Evolutionary conservation across 257 asterid species (phyloP).

Genomic region (Rubia yunnanensis): DNA sequence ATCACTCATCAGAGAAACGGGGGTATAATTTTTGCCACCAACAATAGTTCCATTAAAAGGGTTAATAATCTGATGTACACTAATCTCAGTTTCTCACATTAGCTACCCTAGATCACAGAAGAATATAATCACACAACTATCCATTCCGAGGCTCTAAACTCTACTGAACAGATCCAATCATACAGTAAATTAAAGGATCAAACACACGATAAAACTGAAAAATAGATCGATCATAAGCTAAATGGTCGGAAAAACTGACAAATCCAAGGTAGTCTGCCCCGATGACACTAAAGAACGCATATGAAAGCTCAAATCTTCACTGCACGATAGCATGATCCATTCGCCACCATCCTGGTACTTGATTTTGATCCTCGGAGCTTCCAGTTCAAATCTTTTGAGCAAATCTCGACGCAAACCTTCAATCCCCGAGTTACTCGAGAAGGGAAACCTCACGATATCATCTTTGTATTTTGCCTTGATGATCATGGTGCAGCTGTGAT

Average conservation of each 20-base stretch:
- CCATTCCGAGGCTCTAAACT: too few relatives aligned
- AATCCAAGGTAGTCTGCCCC: background rate
- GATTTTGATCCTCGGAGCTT: background rate
- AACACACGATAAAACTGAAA: too few relatives aligned
- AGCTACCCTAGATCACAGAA: too few relatives aligned
- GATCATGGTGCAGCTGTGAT: background rate
- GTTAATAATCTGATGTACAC: too few relatives aligned
- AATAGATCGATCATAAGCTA: too few relatives aligned
- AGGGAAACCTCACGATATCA: background rate
- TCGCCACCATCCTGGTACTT: background rate
- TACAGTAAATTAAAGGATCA: too few relatives aligned
- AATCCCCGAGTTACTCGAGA: background rate
- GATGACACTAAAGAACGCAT: background rate
- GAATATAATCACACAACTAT: too few relatives aligned
- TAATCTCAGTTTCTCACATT: too few relatives aligned
- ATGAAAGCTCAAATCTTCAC: background rate
- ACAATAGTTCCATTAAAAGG: too few relatives aligned
- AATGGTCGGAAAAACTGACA: background rate
- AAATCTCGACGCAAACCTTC: background rate
- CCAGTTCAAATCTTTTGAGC: background rate
- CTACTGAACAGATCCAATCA: too few relatives aligned
- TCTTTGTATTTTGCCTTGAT: background rate
- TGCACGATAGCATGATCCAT: background rate
- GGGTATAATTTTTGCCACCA: too few relatives aligned
- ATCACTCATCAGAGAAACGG: too few relatives aligned